These are phyloP conservation scores for Elsinoe fawcettii DNA, from an alignment of 2,329 filamentous ascomycete genomes.

Conservation along the genomic window DNA sequence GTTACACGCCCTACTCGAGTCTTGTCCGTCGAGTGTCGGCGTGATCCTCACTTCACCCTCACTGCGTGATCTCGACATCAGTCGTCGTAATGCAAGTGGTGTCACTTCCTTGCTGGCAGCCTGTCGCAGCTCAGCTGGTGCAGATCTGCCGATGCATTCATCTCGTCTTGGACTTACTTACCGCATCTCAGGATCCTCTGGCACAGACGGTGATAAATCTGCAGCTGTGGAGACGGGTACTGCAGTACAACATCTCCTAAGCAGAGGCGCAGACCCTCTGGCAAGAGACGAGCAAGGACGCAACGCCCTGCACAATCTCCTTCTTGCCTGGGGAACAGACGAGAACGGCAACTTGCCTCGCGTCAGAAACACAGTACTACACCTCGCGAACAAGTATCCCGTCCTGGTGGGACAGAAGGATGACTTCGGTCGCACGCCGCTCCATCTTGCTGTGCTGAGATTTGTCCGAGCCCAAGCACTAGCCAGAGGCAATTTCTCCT, in stretches of 20 bases:
- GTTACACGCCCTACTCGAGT: background rate
- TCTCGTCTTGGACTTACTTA: too few relatives aligned
- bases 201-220: too few relatives aligned
- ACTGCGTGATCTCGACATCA: background rate
- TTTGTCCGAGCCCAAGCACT: background rate
- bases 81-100: background rate
- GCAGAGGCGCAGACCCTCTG: background rate
- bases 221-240: background rate
- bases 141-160: background rate
- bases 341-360: background rate
- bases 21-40: background rate
- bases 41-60: background rate
- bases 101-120: background rate
- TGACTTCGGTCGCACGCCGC: background rate
- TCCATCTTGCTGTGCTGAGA: background rate
- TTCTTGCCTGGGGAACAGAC: background rate
- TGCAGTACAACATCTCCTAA: background rate
- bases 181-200: too few relatives aligned
- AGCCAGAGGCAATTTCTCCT: background rate
- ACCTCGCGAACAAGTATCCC: background rate
- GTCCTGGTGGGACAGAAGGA: background rate
- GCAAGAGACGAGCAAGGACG: background rate
- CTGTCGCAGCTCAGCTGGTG: background rate
- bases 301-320: background rate
- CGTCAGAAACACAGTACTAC: background rate